Base-by-base conservation (phyloP, 352 stramenopile species). In the Pythium apleroticum region DNA sequence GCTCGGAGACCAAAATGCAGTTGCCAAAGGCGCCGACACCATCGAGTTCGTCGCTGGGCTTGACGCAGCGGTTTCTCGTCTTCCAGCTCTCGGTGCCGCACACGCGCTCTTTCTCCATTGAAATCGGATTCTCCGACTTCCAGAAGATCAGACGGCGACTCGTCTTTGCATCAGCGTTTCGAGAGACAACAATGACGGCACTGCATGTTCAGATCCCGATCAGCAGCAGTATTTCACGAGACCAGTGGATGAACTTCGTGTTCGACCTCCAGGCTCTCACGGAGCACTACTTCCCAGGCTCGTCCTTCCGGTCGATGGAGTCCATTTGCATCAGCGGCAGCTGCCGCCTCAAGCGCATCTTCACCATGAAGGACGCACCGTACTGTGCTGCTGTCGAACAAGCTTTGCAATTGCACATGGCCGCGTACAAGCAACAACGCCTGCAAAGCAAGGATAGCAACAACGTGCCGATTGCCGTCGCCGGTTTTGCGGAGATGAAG, bases 301-400 rank as follows among this genome's bases (percentile, higher is more conserved):
- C 72, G 5, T 78, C 74, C 15, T 91, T 83, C 59, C 82, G 87
- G 10, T 89, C 80, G 7, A 86, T 94, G 71, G 88, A 96, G 54
- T 89, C 80, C 7, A 72, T 96, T 50, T 84, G 74, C 41, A 76
- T 95, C 49, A 81, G 75, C 24, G 86, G 86, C 2, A 89, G 73
- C 39, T 96, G 84, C 54, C 74, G 80, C 10, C 71, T 95, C 19
- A 91, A 92, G 63, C 80, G 84, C 6, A 74, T 96, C 37, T 96
- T 96, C 63, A 95, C 86, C 6, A 91, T 93, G 77, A 96, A 95
- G 46, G 84, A 96, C 35, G 80, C 81, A 9, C 88, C 88, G 0
- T 58, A 50, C 27, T 66, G 71, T 30, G 60, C 46, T 10, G 31
- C 27, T 0, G 2, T 74, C 15, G 33, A 61, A 19, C 39, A 41